These are phyloP conservation scores for Cochlearia excelsa DNA, from an alignment of 345 rosid species.

Conservation along the genomic window DNA sequence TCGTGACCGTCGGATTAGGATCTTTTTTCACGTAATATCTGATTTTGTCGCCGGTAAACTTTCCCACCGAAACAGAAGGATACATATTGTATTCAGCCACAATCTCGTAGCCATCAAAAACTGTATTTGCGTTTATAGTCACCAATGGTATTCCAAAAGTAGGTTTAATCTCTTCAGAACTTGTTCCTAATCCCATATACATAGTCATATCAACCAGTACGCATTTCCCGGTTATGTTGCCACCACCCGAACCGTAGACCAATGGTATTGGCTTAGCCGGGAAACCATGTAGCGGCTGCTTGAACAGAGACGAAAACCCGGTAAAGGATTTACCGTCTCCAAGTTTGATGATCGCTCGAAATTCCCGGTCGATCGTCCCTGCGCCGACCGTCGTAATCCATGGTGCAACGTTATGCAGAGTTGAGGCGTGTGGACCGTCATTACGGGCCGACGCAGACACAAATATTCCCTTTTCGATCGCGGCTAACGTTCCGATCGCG, in stretches of 20 bases:
- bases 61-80: neutral
- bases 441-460: constrained; percentile 60
- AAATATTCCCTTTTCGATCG: constrained; percentile 59
- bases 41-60: neutral
- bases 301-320: neutral
- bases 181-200: neutral
- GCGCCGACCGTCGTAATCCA: constrained; percentile 8
- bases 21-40: neutral
- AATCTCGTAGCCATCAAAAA: neutral
- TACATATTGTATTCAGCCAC: neutral
- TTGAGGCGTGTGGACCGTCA: constrained; percentile 46
- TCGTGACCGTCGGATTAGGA: neutral
- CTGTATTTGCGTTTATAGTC: neutral
- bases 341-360: neutral
- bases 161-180: neutral
- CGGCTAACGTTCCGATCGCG: constrained; percentile 56
- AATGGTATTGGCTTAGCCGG: neutral
- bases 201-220: neutral
- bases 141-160: neutral
- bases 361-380: neutral
- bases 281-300: neutral
- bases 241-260: neutral
- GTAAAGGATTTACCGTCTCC: neutral
- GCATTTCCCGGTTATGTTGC: neutral
- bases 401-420: constrained; percentile 60